phyloP scores from a whole-genome alignment of 192 early-diverging fungal genomes.

The Thoreauomyces humboldtii region DNA sequence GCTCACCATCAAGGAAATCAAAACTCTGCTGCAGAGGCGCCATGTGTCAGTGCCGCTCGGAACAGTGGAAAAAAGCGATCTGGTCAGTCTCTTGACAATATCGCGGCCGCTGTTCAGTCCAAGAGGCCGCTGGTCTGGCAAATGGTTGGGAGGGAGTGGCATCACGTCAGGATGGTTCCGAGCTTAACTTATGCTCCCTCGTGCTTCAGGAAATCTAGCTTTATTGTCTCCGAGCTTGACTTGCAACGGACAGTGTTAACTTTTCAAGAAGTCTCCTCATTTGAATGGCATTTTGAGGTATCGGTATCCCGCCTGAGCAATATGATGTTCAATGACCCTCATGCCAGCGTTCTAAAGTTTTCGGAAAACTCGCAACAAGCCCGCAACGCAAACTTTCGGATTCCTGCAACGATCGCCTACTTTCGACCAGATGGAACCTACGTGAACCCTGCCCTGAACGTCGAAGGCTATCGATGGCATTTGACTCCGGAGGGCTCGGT shows the following conservation, averaged over 20 bases:
- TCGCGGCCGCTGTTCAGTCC: slow-evolving; percentile 14
- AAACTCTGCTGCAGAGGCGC: slow-evolving; percentile 24
- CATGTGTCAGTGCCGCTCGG: slow-evolving; percentile 15
- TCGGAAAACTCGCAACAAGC: no score
- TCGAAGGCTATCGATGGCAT: slow-evolving; percentile 7
- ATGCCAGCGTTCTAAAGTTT: no score
- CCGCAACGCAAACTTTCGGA: no score
- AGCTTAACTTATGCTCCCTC: no score
- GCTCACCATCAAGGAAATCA: slow-evolving; percentile 33
- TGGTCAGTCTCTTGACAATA: not conserved
- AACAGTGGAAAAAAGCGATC: slow-evolving; percentile 6
- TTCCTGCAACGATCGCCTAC: no score
- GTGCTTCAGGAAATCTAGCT: slow-evolving; percentile 37
- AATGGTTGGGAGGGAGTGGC: slow-evolving; percentile 14
- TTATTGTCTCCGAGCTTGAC: slow-evolving; percentile 42
- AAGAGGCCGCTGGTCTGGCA: slow-evolving; percentile 18
- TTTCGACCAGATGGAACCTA: slow-evolving; percentile 11
- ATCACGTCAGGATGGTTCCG: no score
- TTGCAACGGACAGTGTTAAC: slow-evolving; percentile 28
- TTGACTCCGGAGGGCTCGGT: slow-evolving; percentile 17
- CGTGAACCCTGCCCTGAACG: slow-evolving; percentile 10
- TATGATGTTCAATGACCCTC: no score
- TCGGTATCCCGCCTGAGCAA: no score
- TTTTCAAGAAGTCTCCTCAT: slow-evolving; percentile 31
- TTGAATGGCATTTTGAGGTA: slow-evolving; percentile 37